Conservation (phyloP, 805 yeast species). For the Hanseniaspora lindneri region DNA sequence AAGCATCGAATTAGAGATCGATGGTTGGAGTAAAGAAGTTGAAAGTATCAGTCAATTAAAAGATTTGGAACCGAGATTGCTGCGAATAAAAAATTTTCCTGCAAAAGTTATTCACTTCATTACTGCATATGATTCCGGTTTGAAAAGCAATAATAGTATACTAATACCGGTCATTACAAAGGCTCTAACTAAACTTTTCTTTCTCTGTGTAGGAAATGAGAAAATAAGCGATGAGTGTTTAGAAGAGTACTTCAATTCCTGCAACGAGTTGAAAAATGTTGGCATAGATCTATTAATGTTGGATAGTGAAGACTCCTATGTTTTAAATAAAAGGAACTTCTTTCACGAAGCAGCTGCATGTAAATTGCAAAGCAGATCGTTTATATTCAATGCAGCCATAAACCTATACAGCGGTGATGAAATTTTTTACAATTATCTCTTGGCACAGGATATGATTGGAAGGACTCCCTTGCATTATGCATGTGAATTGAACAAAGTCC, state of each 20-base stretch:
- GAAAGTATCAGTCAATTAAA: conserved; percentile 26
- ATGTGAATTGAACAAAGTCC: conserved; percentile 44
- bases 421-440: conserved; percentile 24
- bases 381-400: conserved; percentile 24
- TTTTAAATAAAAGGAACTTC: conserved; percentile 53
- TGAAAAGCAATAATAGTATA: conserved; percentile 20
- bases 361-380: conserved; percentile 22
- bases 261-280: conserved; percentile 21
- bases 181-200: conserved; percentile 55
- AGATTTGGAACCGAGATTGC: conserved; percentile 24
- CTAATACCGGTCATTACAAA: conserved; percentile 23
- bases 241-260: conserved; percentile 35
- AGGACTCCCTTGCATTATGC: conserved; percentile 83
- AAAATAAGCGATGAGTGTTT: conserved; percentile 49
- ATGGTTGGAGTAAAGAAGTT: conserved; percentile 28
- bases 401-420: conserved; percentile 18
- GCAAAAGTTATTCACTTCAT: conserved; percentile 20
- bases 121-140: conserved; percentile 12
- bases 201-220: conserved; percentile 46
- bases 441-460: conserved; percentile 52
- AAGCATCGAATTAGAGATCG: conserved; percentile 25
- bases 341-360: conserved; percentile 54
- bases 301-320: conserved; percentile 41
- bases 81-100: conserved; percentile 22
- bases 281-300: conserved; percentile 47